Base-by-base conservation (phyloP, 192 early-diverging fungal genomes). In the Dissophora ornata region DNA sequence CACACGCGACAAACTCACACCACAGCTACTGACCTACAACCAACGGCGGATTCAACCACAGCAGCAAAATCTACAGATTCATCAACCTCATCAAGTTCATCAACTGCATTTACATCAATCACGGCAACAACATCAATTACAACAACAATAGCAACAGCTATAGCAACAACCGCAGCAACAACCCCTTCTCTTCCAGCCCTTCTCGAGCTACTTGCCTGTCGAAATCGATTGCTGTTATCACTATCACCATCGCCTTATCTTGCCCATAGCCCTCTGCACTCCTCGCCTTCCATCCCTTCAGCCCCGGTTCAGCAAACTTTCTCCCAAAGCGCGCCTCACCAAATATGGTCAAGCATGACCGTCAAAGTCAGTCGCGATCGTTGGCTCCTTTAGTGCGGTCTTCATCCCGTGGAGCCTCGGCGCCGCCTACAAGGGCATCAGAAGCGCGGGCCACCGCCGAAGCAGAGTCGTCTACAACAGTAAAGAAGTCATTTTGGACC, bases 401-500 rank as follows among this genome's bases (percentile, higher is more conserved):
- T 45, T n/a, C 44, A n/a, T 45, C 44, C n/a, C n/a, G 15, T 5
- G 15, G 18, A 10, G 4, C n/a, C n/a, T 45, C n/a, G 44, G 44
- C 18, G n/a, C 44, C 18, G n/a, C 4, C 44, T n/a, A 16, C 10
- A n/a, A 45, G 44, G 44, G 18, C 44, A 16, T 10, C 44, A 12
- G 15, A 45, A 16, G 18, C 12, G 18, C 18, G 4, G 18, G 18
- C 9, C n/a, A 10, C 44, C 18, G n/a, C 44, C 10, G 44, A 45
- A 45, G 44, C 44, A 45, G 44, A 45, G 44, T 45, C 44, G 15
- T 45, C 44, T 6, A 45, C 44, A 45, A n/a, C 44, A 45, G n/a
- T n/a, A 10, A 45, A 45, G n/a, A 45, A 45, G 44, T 45, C 44
- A n/a, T 51, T 51, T 51, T 51, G 49, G 49, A 51, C 22, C 26